Evolutionary conservation across 257 asterid species (phyloP), one percentile per base, ranked within the genome.

Genomic region (Petrea volubilis): DNA sequence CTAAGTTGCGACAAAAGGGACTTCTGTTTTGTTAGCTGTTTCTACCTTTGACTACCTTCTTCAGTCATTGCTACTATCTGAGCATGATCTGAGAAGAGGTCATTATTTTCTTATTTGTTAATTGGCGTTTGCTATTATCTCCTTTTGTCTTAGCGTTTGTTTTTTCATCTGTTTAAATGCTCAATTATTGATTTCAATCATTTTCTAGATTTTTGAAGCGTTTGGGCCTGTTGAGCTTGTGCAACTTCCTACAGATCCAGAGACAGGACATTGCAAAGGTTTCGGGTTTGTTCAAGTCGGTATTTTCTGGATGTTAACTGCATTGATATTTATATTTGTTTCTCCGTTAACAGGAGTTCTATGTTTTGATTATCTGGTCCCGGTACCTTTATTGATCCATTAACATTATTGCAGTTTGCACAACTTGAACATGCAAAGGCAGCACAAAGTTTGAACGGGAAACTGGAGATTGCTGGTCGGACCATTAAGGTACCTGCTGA

Each of bases 221-320:
- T 95, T 95, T 87, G 99, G 99, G 38, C 94, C 95, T 24, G 98
- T 95, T 57, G 99, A 95, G 86, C 96, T 95, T 65, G 97, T 95
- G 71, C 99, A 95, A 81, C 91, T 95, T 27, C 99, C 99, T 50
- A 90, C 96, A 2, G 99, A 95, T 77, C 97, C 99, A 36, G 99
- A 95, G 81, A 89, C 99, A 8, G 99, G 98, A 59, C 98, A 92
- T 71, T 95, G 99, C 91, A 92, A 95, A 87, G 99, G 99, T 74
- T 95, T 95, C 77, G 99, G 99, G 78, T 95, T 95, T 88, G 84
- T 95, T 81, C 99, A 95, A 77, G 99, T 95, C 79, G 21, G 99
- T 90, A 80, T 83, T 77, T 71, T 70, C 56, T 49, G 31, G 44
- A 50, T 51, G 70, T 40, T 27, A 28, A 72, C 55, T 55, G 40